Evolutionary conservation across 805 yeast genomes (phyloP), one percentile per base, ranked within the genome.

Genomic region (Starmerella floris): DNA sequence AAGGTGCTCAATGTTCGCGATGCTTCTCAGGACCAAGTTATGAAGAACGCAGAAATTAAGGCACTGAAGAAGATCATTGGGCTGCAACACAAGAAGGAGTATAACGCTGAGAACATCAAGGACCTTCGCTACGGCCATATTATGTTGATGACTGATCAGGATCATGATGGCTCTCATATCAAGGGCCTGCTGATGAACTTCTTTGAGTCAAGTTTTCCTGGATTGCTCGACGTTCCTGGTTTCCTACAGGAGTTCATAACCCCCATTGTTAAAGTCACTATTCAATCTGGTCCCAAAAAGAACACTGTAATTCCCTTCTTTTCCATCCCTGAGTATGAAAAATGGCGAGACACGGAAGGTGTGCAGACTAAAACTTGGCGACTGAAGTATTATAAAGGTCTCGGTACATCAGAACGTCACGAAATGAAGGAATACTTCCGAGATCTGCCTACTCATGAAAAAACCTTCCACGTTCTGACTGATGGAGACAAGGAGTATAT

Each of bases 91-190:
- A 84, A 81, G 55, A 88, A 84, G 63, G 69, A 68, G 34, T 91
- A 91, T 58, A 77, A 76, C 19, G 79, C 77, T 50, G 68, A 81
- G 15, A 35, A 20, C 15, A 19, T 31, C 13, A 73, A 73, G 44
- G 76, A 79, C 3, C 67, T 91, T 49, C 76, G 98, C 60, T 91
- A 91, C 58, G 98, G 98, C 30, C 95, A 85, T 60, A 73, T 91
- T 40, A 91, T 91, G 97, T 85, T 91, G 59, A 91, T 91, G 97
- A 85, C 98, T 5, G 98, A 91, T 80, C 98, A 91, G 65, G 98
- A 91, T 83, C 94, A 87, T 54, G 98, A 91, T 70, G 98, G 98
- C 48, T 81, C 94, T 16, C 98, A 91, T 67, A 91, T 91, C 60
- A 91, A 91, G 60, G 98, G 98, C 51, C 71, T 91, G 51, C 74